Evolutionary conservation across 2,329 filamentous ascomycete genomes (phyloP).

Genomic region (Diaporthe vaccinii): DNA sequence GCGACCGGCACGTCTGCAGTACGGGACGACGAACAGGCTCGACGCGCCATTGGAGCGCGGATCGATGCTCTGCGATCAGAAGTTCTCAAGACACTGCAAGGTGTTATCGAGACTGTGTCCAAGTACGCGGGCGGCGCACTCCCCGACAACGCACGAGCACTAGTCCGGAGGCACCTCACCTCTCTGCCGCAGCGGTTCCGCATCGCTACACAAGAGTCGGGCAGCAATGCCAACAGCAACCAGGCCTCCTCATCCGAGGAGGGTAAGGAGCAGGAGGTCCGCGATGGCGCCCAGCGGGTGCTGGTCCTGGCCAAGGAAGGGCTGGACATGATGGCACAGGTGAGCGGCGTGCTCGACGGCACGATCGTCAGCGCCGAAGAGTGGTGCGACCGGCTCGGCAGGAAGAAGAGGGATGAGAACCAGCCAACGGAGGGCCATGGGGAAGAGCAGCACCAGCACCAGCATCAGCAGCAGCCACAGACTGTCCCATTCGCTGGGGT

Average conservation of each 20-base stretch:
- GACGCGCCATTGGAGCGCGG: constrained; percentile 66
- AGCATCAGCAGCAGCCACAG: constrained; percentile 38
- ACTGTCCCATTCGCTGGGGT: constrained; percentile 39
- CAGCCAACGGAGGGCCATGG: constrained; percentile 39
- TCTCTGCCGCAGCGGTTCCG: constrained; percentile 88
- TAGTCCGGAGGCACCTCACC: constrained; percentile 87
- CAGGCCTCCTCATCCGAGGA: constrained; percentile 48
- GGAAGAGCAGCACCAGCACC: constrained; percentile 47
- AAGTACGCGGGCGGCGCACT: constrained; percentile 92
- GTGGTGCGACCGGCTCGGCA: constrained; percentile 86
- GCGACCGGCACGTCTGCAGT: constrained; percentile 36
- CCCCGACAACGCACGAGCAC: constrained; percentile 85
- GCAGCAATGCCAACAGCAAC: constrained; percentile 46
- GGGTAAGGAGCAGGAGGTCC: constrained; percentile 55
- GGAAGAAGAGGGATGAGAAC: constrained; percentile 52
- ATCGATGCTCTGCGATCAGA: constrained; percentile 79
- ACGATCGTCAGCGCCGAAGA: constrained; percentile 92
- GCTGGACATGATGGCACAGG: constrained; percentile 93
- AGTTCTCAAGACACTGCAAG: constrained; percentile 83
- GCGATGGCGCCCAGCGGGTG: constrained; percentile 79
- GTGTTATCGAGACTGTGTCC: constrained; percentile 86
- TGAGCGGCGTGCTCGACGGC: constrained; percentile 87
- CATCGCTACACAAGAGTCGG: constrained; percentile 67
- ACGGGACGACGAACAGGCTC: constrained; percentile 48
- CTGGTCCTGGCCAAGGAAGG: constrained; percentile 90